phyloP scores from a whole-genome alignment of 495 filamentous ascomycete species.

The Tuber brumale region DNA sequence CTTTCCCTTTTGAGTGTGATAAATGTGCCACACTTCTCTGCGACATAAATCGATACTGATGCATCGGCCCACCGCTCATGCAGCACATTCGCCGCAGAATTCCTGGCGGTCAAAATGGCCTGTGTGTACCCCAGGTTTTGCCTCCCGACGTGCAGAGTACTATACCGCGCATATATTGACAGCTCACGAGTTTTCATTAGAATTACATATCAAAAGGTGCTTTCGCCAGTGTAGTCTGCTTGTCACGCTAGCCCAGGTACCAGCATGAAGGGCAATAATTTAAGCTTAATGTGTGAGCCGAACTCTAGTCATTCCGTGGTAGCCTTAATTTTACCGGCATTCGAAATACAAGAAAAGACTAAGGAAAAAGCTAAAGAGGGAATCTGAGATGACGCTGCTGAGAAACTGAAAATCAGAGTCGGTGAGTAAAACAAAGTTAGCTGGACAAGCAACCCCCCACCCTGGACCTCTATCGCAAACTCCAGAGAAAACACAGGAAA shows the following conservation, averaged over 20 bases:
- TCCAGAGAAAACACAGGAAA: background rate
- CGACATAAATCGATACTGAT: background rate
- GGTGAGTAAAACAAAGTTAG: background rate
- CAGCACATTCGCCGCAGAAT: background rate
- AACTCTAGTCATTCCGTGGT: background rate
- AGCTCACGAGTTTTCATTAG: background rate
- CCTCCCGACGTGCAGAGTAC: background rate
- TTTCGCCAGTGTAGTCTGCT: background rate
- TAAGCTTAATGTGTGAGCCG: background rate
- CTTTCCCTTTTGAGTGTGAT: background rate
- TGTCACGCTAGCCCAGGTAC: background rate
- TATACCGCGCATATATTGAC: background rate
- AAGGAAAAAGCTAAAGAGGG: background rate
- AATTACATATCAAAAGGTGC: background rate
- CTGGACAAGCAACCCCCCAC: background rate
- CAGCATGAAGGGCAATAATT: background rate
- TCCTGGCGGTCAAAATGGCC: background rate
- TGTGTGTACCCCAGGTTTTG: slow-evolving; percentile 1
- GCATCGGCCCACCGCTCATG: slow-evolving; percentile 1
- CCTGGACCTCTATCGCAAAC: background rate
- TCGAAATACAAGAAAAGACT: background rate
- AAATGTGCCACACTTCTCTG: background rate
- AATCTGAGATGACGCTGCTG: background rate
- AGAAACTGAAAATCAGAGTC: background rate
- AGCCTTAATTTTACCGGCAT: background rate